Percentiles rank a stretch among this genome's conserved stretches.
phyloP scores from a whole-genome alignment of 257 asterid genomes.

The Asclepias syriaca region DNA sequence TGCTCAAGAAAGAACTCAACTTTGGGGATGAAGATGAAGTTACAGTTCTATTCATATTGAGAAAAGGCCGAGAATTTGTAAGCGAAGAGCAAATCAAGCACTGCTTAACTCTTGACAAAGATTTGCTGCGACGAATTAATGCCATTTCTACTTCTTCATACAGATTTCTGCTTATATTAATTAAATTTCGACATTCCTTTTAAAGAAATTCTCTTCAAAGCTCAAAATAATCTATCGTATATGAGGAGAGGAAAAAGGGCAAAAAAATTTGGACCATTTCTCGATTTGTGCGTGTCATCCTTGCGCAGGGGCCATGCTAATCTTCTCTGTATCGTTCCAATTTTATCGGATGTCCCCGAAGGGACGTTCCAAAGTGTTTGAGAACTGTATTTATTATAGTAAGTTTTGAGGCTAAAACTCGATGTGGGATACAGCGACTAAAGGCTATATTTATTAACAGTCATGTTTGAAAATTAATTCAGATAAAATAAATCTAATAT shows the following conservation, averaged over 20 bases:
- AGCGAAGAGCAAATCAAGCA: neutral
- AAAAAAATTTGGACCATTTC: constrained; percentile 12
- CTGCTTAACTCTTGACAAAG: neutral
- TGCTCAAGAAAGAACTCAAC: neutral
- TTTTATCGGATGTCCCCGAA: constrained; percentile 65
- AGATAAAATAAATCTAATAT: too few relatives aligned
- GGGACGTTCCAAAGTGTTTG: constrained; percentile 26
- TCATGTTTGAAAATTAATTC: too few relatives aligned
- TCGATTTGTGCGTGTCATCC: constrained; percentile 8
- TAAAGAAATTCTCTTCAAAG: too few relatives aligned
- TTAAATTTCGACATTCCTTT: too few relatives aligned
- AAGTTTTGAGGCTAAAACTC: too few relatives aligned
- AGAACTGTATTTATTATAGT: too few relatives aligned
- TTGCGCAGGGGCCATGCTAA: constrained; percentile 58
- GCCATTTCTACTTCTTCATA: neutral
- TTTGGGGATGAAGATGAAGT: neutral
- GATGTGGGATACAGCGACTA: too few relatives aligned
- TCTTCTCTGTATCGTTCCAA: constrained; percentile 79
- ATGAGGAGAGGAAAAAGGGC: too few relatives aligned
- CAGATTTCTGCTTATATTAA: too few relatives aligned
- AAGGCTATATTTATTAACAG: too few relatives aligned
- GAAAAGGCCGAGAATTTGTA: neutral
- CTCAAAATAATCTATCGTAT: too few relatives aligned
- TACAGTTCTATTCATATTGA: neutral
- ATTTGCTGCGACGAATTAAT: neutral